phyloP scores from a whole-genome alignment of 352 stramenopile genomes.

The Pythium dissimile region DNA sequence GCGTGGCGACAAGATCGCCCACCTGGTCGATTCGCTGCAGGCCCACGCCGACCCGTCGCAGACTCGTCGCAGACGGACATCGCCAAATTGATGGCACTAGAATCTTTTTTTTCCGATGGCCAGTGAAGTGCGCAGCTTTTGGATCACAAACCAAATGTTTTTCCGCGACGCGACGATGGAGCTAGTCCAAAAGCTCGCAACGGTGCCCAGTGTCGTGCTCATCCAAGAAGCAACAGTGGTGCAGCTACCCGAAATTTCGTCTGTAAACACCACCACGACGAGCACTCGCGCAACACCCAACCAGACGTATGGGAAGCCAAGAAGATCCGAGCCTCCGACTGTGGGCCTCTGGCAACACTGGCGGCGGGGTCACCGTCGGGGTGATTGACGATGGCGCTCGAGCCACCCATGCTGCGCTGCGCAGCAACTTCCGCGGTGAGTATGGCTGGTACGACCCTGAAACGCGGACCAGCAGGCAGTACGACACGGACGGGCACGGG shows the following conservation, averaged over 20 bases:
- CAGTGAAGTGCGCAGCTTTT: constrained; percentile 6
- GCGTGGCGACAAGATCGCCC: constrained; percentile 10
- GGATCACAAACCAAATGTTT: constrained; percentile 17
- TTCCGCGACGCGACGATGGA: background rate
- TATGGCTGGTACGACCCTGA: constrained; percentile 28
- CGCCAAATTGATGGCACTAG: background rate
- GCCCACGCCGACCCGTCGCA: background rate
- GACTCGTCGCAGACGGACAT: background rate
- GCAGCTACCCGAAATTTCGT: background rate
- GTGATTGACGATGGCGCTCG: constrained; percentile 15
- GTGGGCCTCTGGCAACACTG: constrained; percentile 13
- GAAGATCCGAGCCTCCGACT: constrained; percentile 8
- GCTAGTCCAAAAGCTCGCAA: constrained; percentile 3
- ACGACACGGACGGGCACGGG: constrained; percentile 11
- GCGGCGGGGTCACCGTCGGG: constrained; percentile 10
- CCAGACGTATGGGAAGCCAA: constrained; percentile 12
- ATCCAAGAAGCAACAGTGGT: background rate
- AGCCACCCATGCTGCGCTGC: constrained; percentile 9
- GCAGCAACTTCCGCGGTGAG: constrained; percentile 16
- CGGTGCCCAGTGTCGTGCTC: background rate
- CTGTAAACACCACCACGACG: background rate
- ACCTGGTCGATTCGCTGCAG: background rate
- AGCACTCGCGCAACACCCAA: background rate
- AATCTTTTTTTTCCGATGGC: background rate
- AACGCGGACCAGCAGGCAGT: constrained; percentile 2